Percentiles rank a stretch among this genome's conserved stretches.
These are phyloP conservation scores for Fennellomyces sp. DNA, from an alignment of 371 early-diverging fungal species.

Conservation along the genomic window DNA sequence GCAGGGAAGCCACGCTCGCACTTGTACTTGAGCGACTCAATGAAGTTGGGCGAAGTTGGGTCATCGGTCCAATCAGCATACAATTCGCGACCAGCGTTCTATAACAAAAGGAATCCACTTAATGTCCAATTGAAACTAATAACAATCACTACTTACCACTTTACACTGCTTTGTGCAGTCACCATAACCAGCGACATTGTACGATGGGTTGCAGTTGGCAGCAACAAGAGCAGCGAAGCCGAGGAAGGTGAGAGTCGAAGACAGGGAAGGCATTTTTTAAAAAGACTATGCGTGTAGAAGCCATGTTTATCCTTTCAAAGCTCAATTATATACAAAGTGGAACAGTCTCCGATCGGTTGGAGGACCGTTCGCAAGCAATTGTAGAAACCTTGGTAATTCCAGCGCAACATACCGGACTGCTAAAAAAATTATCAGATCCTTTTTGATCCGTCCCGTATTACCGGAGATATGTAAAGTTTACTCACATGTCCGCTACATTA, in stretches of 20 bases:
- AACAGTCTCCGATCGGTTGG: not conserved
- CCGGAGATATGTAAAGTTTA: not conserved
- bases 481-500: not conserved
- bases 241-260: constrained; percentile 5
- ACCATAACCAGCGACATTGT: constrained; percentile 24
- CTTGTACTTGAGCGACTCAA: constrained; percentile 28
- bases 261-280: not conserved
- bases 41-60: constrained; percentile 31
- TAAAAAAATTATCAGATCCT: not conserved
- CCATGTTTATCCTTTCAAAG: too few relatives aligned
- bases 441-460: not conserved
- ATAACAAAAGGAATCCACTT: not conserved
- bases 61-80: constrained; percentile 33
- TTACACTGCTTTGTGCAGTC: constrained; percentile 37
- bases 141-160: constrained; percentile 19
- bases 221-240: constrained; percentile 17
- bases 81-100: constrained; percentile 30
- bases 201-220: constrained; percentile 41
- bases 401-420: not conserved
- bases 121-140: not conserved
- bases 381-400: not conserved
- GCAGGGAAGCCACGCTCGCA: constrained; percentile 28
- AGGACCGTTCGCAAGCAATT: not conserved
- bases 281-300: too few relatives aligned
- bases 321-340: not conserved